Evolutionary conservation across 108 stramenopile genomes (phyloP).

Genomic region (Cyclotella kingstonii): DNA sequence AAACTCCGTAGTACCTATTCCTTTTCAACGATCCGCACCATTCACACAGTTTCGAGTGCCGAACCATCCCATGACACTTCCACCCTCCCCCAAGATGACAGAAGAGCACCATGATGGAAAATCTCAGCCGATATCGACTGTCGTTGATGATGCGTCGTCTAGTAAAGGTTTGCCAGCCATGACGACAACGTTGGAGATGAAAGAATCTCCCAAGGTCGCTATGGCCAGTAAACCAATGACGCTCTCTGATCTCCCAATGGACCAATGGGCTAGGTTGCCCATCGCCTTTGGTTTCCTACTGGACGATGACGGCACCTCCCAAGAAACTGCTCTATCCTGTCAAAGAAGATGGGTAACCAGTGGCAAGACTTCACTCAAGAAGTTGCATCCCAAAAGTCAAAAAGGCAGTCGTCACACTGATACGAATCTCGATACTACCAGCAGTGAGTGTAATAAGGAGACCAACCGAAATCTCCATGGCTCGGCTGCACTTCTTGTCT

Average conservation of each 20-base stretch:
- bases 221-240: not conserved
- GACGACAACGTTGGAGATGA: not conserved
- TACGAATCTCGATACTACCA: too few species aligned
- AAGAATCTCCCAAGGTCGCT: too few species aligned
- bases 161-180: not conserved
- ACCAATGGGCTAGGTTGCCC: conserved; percentile 1
- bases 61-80: too few species aligned
- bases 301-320: not conserved
- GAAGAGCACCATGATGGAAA: too few species aligned
- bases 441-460: too few species aligned
- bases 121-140: too few species aligned
- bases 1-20: too few species aligned
- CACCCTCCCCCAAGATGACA: too few species aligned
- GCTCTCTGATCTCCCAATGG: not conserved
- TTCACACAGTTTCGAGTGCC: too few species aligned
- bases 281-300: conserved; percentile 23
- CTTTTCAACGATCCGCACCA: too few species aligned
- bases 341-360: not conserved
- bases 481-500: conserved; percentile 1
- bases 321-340: not conserved
- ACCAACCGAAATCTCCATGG: conserved; percentile 2
- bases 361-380: not conserved
- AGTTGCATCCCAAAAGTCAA: too few species aligned
- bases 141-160: not conserved
- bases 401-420: too few species aligned